Conservation (phyloP, 441 rosid genomes). For the Pelargonium australe region DNA sequence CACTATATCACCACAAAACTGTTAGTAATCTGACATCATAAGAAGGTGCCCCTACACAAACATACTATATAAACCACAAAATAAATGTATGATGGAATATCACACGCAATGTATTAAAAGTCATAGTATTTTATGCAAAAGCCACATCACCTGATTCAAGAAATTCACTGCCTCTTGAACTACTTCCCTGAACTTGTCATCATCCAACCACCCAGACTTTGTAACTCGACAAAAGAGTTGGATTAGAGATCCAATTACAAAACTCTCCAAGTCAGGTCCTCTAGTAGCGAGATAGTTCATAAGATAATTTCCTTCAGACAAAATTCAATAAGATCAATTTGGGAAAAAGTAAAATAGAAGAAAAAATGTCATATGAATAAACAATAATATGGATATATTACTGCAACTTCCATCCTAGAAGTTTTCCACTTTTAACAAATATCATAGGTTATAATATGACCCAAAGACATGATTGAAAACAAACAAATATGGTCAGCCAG, state of each 20-base stretch:
- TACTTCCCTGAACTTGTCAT: conserved; percentile 85
- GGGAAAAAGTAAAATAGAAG: background rate
- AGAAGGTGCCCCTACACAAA: background rate
- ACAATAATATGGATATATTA: background rate
- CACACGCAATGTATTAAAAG: conserved; percentile 2
- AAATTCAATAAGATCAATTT: conserved; percentile 14
- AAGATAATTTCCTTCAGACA: conserved; percentile 59
- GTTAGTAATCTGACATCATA: conserved; percentile 5
- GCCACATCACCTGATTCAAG: conserved; percentile 70
- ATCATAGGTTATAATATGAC: background rate
- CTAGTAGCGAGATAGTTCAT: conserved; percentile 82
- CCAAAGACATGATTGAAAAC: background rate
- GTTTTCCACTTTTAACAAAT: background rate
- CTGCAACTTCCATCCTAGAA: conserved; percentile 6
- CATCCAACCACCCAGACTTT: conserved; percentile 98
- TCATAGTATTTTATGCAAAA: background rate
- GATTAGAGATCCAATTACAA: conserved; percentile 75
- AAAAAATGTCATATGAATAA: background rate
- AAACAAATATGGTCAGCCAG: background rate
- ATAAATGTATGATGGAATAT: background rate
- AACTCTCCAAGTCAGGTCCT: conserved; percentile 83
- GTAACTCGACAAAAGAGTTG: conserved; percentile 89
- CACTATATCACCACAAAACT: background rate
- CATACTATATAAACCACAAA: background rate
- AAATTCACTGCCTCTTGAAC: conserved; percentile 81